Conservation (phyloP, 2,329 filamentous ascomycete genomes). For the Xylariaceae sp. region DNA sequence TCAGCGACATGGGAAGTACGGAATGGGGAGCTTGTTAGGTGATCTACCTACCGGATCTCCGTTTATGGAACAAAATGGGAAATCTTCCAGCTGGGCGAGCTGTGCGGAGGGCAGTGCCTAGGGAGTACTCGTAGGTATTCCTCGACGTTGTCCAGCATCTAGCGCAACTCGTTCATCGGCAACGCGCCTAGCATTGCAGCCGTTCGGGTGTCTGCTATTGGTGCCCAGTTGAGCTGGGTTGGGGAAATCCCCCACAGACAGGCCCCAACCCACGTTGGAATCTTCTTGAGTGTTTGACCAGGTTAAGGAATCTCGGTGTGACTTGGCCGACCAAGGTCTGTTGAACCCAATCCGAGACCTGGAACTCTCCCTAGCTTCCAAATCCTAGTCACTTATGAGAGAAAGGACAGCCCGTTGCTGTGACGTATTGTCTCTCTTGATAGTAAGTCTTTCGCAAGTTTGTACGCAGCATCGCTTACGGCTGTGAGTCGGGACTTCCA, state of each 20-base stretch:
- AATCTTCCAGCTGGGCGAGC: too few relatives aligned
- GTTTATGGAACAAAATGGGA: too few relatives aligned
- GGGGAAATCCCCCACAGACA: background rate
- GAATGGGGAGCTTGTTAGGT: too few relatives aligned
- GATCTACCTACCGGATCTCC: too few relatives aligned
- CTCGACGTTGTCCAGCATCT: constrained; percentile 3
- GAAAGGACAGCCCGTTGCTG: too few relatives aligned
- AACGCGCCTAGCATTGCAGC: constrained; percentile 10
- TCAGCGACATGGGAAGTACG: background rate
- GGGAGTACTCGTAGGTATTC: background rate
- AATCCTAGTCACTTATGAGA: too few relatives aligned
- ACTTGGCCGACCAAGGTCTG: background rate
- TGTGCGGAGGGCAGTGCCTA: too few relatives aligned
- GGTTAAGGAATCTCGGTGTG: background rate
- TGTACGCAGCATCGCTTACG: too few relatives aligned
- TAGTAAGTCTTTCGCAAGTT: too few relatives aligned
- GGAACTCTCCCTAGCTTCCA: background rate
- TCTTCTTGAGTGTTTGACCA: background rate
- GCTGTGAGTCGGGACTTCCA: too few relatives aligned
- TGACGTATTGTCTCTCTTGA: too few relatives aligned
- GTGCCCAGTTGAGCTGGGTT: constrained; percentile 1
- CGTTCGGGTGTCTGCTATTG: constrained; percentile 7
- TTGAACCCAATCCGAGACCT: background rate
- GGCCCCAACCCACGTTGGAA: background rate
- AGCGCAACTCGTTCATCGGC: constrained; percentile 11